Conservation (phyloP, 2,329 filamentous ascomycete species). For the Ascocoryne sarcoides region DNA sequence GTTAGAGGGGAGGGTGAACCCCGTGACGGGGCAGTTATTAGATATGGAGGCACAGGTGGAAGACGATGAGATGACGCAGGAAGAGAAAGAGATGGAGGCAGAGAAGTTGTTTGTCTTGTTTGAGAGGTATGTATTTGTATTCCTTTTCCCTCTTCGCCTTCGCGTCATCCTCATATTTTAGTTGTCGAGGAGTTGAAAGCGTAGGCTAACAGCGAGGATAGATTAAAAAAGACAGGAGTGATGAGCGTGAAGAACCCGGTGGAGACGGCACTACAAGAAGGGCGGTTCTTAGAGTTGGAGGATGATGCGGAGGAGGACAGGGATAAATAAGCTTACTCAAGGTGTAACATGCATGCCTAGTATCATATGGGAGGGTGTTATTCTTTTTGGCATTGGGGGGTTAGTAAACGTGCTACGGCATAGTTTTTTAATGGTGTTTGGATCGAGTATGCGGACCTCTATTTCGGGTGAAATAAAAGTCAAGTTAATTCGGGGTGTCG, state of each 20-base stretch:
- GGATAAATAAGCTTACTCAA: too few relatives aligned
- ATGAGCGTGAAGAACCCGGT: conserved; percentile 26
- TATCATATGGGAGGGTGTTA: too few relatives aligned
- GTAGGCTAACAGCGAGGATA: conserved; percentile 6
- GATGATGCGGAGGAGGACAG: conserved; percentile 25
- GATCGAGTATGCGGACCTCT: too few relatives aligned
- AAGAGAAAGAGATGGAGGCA: conserved; percentile 78
- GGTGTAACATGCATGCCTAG: too few relatives aligned
- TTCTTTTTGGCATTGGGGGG: too few relatives aligned
- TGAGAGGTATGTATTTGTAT: conserved; percentile 21
- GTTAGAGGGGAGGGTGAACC: conserved; percentile 24
- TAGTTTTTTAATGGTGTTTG: too few relatives aligned
- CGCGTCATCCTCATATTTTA: too few relatives aligned
- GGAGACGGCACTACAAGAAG: conserved; percentile 19
- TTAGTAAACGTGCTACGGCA: too few relatives aligned
- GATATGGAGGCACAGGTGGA: conserved; percentile 32
- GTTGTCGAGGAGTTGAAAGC: too few relatives aligned
- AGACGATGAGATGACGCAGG: conserved; percentile 70
- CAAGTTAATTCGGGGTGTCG: too few relatives aligned
- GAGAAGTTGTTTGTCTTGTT: conserved; percentile 28
- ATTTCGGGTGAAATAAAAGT: too few relatives aligned
- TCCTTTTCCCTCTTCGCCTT: too few relatives aligned
- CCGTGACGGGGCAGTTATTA: conserved; percentile 25
- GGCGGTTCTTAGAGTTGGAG: conserved; percentile 25
- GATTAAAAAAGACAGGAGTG: conserved; percentile 26